A percentile compares a stretch with the other conserved stretches of the same genome.
phyloP scores from a whole-genome alignment of 225 moss, liverwort and hornwort species.

The Polytrichum commune region DNA sequence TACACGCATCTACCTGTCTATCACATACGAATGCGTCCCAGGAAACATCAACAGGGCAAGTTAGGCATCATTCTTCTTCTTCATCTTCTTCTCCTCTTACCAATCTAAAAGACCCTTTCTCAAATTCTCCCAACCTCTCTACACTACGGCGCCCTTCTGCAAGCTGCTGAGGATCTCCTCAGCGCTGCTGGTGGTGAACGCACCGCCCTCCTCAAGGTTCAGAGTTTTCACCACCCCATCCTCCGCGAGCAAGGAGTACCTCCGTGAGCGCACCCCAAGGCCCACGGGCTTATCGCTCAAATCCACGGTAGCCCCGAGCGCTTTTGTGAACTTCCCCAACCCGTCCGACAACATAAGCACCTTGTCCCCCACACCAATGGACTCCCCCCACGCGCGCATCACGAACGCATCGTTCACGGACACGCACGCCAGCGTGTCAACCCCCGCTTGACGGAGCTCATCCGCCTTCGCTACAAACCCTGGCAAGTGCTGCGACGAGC shows the following conservation, averaged over 20 bases:
- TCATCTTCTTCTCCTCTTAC: too few species aligned
- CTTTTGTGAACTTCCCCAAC: slow-evolving; percentile 67
- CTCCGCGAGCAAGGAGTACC: slow-evolving; percentile 79
- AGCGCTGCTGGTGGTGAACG: slow-evolving; percentile 77
- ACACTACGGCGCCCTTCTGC: slow-evolving; percentile 41
- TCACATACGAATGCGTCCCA: too few species aligned
- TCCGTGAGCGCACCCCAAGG: slow-evolving; percentile 67
- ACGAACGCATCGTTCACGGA: slow-evolving; percentile 94
- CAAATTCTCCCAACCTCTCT: slow-evolving; percentile 1
- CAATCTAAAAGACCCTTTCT: too few species aligned
- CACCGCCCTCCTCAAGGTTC: slow-evolving; percentile 91
- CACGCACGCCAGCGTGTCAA: slow-evolving; percentile 74
- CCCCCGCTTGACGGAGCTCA: slow-evolving; percentile 76
- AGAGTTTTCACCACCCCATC: slow-evolving; percentile 77
- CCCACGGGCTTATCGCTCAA: slow-evolving; percentile 83
- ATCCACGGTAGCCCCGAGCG: slow-evolving; percentile 67
- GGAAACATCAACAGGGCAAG: too few species aligned
- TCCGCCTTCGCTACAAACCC: slow-evolving; percentile 79
- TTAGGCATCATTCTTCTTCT: too few species aligned
- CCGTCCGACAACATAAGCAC: slow-evolving; percentile 76
- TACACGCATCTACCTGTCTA: too few species aligned
- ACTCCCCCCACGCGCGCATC: slow-evolving; percentile 88
- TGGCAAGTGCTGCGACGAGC: slow-evolving; percentile 79
- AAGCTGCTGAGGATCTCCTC: slow-evolving; percentile 77
- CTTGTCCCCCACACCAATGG: slow-evolving; percentile 73